Base-by-base conservation (phyloP, 1,139 yeast species). In the Taphrina deformans region DNA sequence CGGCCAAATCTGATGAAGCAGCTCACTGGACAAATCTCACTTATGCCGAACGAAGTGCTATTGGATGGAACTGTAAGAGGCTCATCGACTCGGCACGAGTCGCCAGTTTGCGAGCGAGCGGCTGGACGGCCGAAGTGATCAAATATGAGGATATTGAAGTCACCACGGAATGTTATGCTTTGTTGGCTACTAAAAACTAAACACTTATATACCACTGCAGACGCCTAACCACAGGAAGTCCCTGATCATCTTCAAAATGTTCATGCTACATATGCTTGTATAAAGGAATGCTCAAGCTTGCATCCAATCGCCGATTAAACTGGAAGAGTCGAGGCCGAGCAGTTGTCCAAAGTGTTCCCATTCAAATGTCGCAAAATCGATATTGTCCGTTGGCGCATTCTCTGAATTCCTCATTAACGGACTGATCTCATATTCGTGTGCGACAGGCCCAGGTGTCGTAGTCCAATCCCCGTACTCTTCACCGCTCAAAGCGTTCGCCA, bases 321-420 rank as follows among this genome's bases (percentile, higher is more conserved):
- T 48, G 26, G 23, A 18, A 5, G 33, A 27, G 12, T 48, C 53
- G n/a, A 53, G 14, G 35, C 58, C 58, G n/a, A 53, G n/a, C 35
- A 53, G 14, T 35, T 53, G 58, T 5, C 58, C 38, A 23, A 53
- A 38, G 27, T 53, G 9, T 23, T 53, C 58, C 58, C 58, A 53
- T 16, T 40, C 58, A 16, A 27, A 24, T 5, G 31, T 14, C 10
- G 45, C 23, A 10, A 53, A 41, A n/a, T 51, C 55, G 16, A 51
- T 16, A 18, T 51, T 51, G 21, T 51, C 55, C 23, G 31, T 14
- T 2, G 26, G 55, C 9, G 26, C n/a, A n/a, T 9, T 21, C 10
- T 14, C 26, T 4, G 44, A 31, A 2, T 51, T 31, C 10, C 10
- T 5, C 53, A 29, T 26, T 14, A 27, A 21, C 14, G 35, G 53